Evolutionary conservation across 805 yeast species (phyloP), one percentile per base, ranked within the genome.

Genomic region (Yarrowia porcina): DNA sequence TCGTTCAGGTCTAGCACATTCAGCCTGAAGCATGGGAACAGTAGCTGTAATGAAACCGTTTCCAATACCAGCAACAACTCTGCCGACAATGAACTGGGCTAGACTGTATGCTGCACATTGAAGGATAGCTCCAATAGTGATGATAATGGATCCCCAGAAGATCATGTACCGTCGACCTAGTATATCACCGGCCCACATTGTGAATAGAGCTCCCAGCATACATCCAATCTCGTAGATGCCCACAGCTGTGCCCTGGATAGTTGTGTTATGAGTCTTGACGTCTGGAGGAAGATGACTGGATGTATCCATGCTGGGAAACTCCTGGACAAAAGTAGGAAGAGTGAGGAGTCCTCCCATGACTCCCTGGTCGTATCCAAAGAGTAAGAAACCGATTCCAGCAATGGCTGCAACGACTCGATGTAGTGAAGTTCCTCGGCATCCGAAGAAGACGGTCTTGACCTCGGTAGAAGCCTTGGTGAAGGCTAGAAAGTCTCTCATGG

Each of bases 11-110:
- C 81, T 81, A 45, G 90, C 81, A 76, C 85, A 81, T 74, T 89
- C 96, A 0, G 93, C 81, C 72, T 87, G 92, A 84, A 89, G 89
- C 65, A 87, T 87, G n/a, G 96, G 96, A 66, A 87, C 86, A 36
- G 91, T 86, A 17, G 92, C 85, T 17, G 93, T 86, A 71, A 84
- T 83, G 72, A 88, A 73, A 67, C 94, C 94, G 66, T 85, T 87
- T 69, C 93, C 96, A 49, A 87, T 68, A 69, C 96, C 91, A 18
- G 89, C 83, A 33, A 85, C 71, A 45, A 86, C 84, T 77, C 96
- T 82, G 23, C 90, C 93, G 66, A 87, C 75, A 61, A 89, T 84
- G 65, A 89, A 85, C 72, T 87, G 93, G 44, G 89, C 92, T 64
- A 85, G 74, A 44, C 74, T 74, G 69, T 74, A 72, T 49, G 73